phyloP scores from a whole-genome alignment of 768 basidiomycete species.

The Phlebiopsis flavidoalba region DNA sequence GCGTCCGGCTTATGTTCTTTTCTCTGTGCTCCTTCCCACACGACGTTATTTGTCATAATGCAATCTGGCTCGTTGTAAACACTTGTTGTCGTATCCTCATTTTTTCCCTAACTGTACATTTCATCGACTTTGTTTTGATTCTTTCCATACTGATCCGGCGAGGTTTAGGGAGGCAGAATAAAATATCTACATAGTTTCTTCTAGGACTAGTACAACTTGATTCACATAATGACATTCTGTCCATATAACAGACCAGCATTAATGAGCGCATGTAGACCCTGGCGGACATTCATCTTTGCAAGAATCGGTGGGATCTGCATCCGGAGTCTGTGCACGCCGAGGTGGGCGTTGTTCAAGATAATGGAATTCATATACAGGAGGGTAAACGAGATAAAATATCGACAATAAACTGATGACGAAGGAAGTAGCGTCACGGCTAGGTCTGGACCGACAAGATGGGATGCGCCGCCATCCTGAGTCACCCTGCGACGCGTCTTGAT shows the following conservation, averaged over 20 bases:
- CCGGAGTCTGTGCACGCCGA: not conserved
- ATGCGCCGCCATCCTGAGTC: conserved; percentile 62
- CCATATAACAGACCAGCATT: not conserved
- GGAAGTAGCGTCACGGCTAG: not conserved
- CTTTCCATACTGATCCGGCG: not conserved
- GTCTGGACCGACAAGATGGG: conserved; percentile 36
- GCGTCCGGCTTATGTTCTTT: not conserved
- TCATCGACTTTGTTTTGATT: not conserved
- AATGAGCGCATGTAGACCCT: not conserved
- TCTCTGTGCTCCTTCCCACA: not conserved
- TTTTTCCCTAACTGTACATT: not conserved
- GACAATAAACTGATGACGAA: not conserved
- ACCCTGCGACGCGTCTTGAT: conserved; percentile 59
- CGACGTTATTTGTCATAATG: not conserved
- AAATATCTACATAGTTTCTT: not conserved
- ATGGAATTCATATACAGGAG: no score
- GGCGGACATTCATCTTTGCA: not conserved
- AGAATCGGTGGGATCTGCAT: not conserved
- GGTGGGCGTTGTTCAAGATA: not conserved
- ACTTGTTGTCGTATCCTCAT: not conserved
- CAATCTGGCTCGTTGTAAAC: not conserved
- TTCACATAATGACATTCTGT: not conserved
- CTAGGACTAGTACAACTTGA: not conserved
- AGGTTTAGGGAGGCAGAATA: not conserved
- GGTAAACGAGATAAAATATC: not conserved